Evolutionary conservation across 2,329 filamentous ascomycete genomes (phyloP), one percentile per base, ranked within the genome.

Genomic region (Cytospora paraplurivora): DNA sequence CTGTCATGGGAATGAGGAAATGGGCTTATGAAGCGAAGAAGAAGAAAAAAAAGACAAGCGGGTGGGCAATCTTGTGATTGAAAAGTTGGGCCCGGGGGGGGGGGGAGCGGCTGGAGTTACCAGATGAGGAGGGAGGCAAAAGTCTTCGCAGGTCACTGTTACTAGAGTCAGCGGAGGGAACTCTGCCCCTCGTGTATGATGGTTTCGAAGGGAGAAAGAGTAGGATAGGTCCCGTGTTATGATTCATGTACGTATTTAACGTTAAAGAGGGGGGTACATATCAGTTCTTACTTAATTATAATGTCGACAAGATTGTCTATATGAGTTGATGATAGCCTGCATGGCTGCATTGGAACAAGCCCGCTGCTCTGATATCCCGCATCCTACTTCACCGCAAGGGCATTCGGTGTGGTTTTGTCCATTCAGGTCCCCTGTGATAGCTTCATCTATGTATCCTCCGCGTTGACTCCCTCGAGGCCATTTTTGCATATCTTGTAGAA

Each of bases 171-270:
- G n/a, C 5, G 21, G 27, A 27, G 12, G n/a, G 8, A 17, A 47
- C 7, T 47, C 11, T 47, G 7, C n/a, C 11, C 5, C n/a, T 47
- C 12, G 15, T 37, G 8, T 37, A 10, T 8, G 8, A 37, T 47
- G 44, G 10, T 47, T 10, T 47, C n/a, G 12, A 11, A 54, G 19
- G 19, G 56, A 38, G 52, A 57, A 27, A 33, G 62, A 33, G 56
- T 15, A 33, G 54, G 21, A 44, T 13, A 44, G n/a, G 12, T 47
- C 11, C 44, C 13, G 44, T 12, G 15, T 37, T 35, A 56, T 27
- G 37, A 32, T 47, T 44, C 55, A 50, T 59, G 33, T 59, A 59
- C 44, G 17, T n/a, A 53, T 51, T 34, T 37, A 41, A 17, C n/a
- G 33, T 33, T 41, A 47, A 47, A 47, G 44, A 47, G n/a, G 17